Percentiles rank a stretch among this genome's conserved stretches.
phyloP scores from a whole-genome alignment of 1,139 yeast species.

The Candida tetrigidarum region DNA sequence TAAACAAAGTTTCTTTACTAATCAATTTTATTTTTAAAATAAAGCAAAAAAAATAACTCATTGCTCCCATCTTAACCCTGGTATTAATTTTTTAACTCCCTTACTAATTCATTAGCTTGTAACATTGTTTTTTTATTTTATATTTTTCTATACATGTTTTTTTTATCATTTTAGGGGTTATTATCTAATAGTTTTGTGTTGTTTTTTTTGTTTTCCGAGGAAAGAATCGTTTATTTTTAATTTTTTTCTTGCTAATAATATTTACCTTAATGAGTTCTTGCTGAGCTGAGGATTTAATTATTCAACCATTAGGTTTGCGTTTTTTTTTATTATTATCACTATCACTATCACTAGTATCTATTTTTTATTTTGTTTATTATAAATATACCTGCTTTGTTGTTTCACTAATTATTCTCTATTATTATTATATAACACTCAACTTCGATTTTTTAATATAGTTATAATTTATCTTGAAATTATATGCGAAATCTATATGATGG shows the following conservation, averaged over 20 bases:
- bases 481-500: too few species aligned
- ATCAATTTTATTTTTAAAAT: too few species aligned
- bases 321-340: neutral
- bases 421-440: too few species aligned
- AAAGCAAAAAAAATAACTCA: too few species aligned
- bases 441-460: too few species aligned
- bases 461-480: too few species aligned
- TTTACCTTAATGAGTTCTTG: neutral
- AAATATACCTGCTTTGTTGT: neutral
- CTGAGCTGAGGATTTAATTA: slow-evolving; percentile 4
- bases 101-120: slow-evolving; percentile 1
- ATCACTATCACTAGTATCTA: neutral
- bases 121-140: neutral
- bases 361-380: neutral
- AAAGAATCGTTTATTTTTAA: neutral
- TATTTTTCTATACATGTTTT: neutral
- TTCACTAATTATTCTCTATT: too few species aligned
- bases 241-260: neutral
- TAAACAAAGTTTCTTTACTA: neutral
- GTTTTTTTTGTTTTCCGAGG: neutral
- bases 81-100: neutral
- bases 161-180: neutral
- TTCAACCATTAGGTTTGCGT: slow-evolving; percentile 4
- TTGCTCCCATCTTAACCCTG: slow-evolving; percentile 1
- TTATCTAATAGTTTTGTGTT: neutral